Evolutionary conservation across 257 asterid genomes (phyloP).

Genomic region (Solanum bukasovii): DNA sequence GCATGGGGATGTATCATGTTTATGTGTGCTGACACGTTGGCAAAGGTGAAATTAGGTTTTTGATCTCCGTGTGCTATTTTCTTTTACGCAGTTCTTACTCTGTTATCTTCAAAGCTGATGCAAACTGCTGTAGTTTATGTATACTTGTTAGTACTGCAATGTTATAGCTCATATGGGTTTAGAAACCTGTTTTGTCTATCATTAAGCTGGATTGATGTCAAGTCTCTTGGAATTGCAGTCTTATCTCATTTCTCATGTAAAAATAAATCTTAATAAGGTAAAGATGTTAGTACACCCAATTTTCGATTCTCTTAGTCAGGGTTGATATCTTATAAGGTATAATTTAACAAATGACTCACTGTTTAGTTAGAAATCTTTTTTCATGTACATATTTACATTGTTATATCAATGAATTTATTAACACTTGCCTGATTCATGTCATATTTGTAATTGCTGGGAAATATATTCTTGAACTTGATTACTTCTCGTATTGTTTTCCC

Average conservation of each 20-base stretch:
- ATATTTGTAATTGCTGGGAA: neutral
- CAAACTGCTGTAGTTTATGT: neutral
- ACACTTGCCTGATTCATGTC: neutral
- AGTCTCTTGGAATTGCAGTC: neutral
- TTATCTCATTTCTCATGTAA: neutral
- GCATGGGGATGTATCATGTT: neutral
- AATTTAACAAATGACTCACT: neutral
- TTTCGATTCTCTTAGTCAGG: neutral
- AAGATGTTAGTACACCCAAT: neutral
- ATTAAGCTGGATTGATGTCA: neutral
- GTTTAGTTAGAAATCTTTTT: neutral
- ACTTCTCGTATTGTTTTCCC: neutral
- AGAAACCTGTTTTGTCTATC: neutral
- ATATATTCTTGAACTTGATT: neutral
- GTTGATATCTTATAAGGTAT: neutral
- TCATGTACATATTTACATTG: neutral
- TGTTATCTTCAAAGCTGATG: neutral
- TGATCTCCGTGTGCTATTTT: neutral
- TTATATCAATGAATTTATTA: neutral
- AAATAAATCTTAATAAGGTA: neutral
- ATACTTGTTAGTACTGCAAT: neutral
- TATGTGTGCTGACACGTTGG: neutral
- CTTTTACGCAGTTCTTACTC: neutral
- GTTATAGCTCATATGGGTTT: neutral
- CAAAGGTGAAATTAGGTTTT: neutral